These are phyloP conservation scores for Neonectria neomacrospora DNA, from an alignment of 2,329 filamentous ascomycete genomes.

Conservation along the genomic window DNA sequence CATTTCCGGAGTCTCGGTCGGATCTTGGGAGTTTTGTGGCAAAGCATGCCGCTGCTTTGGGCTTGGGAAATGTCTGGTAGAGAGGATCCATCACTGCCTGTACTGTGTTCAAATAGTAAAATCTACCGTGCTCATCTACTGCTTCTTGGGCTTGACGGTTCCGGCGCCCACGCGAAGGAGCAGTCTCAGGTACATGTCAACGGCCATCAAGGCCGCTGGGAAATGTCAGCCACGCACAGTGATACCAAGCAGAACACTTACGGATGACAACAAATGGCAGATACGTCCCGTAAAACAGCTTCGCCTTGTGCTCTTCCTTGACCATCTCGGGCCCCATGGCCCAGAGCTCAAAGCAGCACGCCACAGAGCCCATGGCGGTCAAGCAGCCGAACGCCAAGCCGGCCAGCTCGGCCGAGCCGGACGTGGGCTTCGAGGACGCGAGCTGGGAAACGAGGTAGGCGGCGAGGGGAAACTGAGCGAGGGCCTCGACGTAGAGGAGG, in stretches of 20 bases:
- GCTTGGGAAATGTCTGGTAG: conserved; percentile 28
- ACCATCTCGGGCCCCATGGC: conserved; percentile 61
- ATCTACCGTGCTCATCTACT: conserved; percentile 25
- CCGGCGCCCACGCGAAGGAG: conserved; percentile 53
- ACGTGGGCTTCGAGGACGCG: conserved; percentile 47
- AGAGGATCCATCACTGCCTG: conserved; percentile 16
- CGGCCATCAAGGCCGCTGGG: conserved; percentile 61
- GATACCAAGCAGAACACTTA: conserved; percentile 50
- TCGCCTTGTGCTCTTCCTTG: conserved; percentile 56
- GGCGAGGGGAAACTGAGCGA: conserved; percentile 62
- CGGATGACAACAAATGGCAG: conserved; percentile 64
- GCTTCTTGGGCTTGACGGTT: conserved; percentile 53
- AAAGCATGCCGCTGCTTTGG: conserved; percentile 25
- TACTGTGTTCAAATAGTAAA: not conserved
- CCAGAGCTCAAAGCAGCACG: conserved; percentile 62
- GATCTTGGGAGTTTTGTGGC: conserved; percentile 29
- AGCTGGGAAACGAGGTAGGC: conserved; percentile 59
- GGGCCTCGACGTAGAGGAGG: conserved; percentile 61
- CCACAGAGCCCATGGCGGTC: conserved; percentile 61
- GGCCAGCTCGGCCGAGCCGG: conserved; percentile 59
- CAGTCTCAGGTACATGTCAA: conserved; percentile 67
- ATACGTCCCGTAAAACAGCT: conserved; percentile 61
- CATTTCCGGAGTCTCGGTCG: conserved; percentile 40
- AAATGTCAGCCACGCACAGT: conserved; percentile 1
- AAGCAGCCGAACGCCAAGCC: conserved; percentile 63